Conservation (phyloP, 2,329 filamentous ascomycete species). For the Falciphora oryzae region DNA sequence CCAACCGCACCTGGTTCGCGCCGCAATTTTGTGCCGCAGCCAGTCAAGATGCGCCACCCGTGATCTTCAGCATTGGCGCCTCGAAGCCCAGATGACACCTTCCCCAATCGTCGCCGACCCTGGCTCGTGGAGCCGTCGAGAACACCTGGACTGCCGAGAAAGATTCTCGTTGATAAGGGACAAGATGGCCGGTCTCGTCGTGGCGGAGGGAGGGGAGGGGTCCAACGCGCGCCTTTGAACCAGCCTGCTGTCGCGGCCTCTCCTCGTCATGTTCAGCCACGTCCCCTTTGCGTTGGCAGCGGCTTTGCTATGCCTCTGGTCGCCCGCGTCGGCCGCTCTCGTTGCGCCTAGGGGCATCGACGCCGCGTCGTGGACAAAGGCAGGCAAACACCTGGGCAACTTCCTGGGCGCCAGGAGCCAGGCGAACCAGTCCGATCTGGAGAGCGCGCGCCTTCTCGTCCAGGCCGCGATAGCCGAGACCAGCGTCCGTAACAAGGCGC, state of each 20-base stretch:
- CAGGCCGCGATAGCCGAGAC: conserved; percentile 8
- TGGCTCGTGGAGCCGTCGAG: background rate
- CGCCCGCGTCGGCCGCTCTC: background rate
- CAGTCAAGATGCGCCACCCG: background rate
- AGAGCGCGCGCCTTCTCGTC: conserved; percentile 4
- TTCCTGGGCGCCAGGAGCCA: background rate
- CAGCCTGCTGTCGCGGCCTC: background rate
- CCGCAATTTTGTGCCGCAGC: background rate
- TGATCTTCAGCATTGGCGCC: background rate
- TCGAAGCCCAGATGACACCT: conserved; percentile 4
- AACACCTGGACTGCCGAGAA: background rate
- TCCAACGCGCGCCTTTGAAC: background rate
- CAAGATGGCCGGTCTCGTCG: background rate
- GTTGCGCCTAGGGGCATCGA: background rate
- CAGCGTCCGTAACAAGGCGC: conserved; percentile 6
- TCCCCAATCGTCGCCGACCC: background rate
- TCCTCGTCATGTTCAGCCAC: background rate
- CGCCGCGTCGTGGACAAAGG: background rate
- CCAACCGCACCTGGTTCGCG: background rate
- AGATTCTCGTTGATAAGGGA: background rate
- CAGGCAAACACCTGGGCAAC: background rate
- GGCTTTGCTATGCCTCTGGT: background rate
- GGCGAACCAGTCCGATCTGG: background rate
- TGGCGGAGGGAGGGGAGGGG: too few species aligned
- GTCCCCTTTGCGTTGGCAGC: background rate